Evolutionary conservation across 495 filamentous ascomycete species (phyloP).

Genomic region (Neurospora sp.): DNA sequence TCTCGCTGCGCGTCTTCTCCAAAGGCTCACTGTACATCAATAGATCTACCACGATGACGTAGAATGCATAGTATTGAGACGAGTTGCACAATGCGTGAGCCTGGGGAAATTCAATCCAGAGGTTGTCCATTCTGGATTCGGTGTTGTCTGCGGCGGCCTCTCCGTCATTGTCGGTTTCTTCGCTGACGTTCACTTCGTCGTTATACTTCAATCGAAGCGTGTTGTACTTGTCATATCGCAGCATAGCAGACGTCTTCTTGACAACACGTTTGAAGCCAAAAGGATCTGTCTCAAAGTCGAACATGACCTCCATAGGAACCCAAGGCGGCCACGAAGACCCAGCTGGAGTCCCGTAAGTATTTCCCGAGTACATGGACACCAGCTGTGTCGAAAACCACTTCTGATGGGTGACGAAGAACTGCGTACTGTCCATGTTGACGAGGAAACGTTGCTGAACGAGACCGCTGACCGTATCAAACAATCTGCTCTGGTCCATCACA

Average conservation of each 20-base stretch:
- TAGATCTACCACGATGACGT: constrained; percentile 91
- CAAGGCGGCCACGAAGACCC: constrained; percentile 92
- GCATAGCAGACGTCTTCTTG: constrained; percentile 83
- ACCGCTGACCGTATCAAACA: constrained; percentile 86
- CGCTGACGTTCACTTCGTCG: constrained; percentile 71
- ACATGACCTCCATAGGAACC: constrained; percentile 97
- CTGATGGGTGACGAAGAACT: constrained; percentile 93
- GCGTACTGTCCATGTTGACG: constrained; percentile 88
- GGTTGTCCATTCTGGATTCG: constrained; percentile 81
- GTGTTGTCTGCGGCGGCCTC: constrained; percentile 37
- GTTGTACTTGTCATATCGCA: constrained; percentile 97
- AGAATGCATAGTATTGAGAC: constrained; percentile 91
- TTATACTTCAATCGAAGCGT: constrained; percentile 95
- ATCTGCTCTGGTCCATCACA: constrained; percentile 91
- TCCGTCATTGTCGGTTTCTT: constrained; percentile 15
- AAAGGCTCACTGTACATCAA: constrained; percentile 90
- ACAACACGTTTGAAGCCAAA: constrained; percentile 95
- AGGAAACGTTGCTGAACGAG: constrained; percentile 90
- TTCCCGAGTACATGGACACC: constrained; percentile 87
- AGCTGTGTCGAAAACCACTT: constrained; percentile 72
- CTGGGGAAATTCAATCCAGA: constrained; percentile 93
- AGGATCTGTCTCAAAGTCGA: constrained; percentile 82
- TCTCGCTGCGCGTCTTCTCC: constrained; percentile 88
- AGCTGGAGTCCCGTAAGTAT: constrained; percentile 75
- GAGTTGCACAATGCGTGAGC: constrained; percentile 91